Percentiles rank a stretch among this genome's conserved stretches.
phyloP scores from a whole-genome alignment of 1,139 yeast genomes.

The Arxiozyma slooffiae region DNA sequence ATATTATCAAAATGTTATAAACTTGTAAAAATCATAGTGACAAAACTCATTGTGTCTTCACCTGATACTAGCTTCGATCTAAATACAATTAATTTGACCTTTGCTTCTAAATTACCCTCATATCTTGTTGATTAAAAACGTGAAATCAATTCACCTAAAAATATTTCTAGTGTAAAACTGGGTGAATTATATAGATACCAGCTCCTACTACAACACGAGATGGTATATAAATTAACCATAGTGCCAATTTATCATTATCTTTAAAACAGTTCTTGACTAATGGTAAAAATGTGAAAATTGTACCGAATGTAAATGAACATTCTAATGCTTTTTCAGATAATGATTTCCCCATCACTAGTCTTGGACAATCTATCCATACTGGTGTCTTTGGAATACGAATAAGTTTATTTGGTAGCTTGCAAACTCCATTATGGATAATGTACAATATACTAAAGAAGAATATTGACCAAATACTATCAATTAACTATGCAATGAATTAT shows the following conservation, averaged over 20 bases:
- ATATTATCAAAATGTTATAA: slow-evolving; percentile 20
- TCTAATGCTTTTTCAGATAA: slow-evolving; percentile 68
- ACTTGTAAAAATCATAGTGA: slow-evolving; percentile 69
- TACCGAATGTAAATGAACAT: slow-evolving; percentile 57
- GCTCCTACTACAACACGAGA: slow-evolving; percentile 96
- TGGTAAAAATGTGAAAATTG: slow-evolving; percentile 61
- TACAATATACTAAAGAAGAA: slow-evolving; percentile 73
- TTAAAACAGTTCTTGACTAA: slow-evolving; percentile 48
- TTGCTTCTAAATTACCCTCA: slow-evolving; percentile 34
- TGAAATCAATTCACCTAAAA: slow-evolving; percentile 73
- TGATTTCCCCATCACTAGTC: slow-evolving; percentile 86
- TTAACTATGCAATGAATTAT: slow-evolving; percentile 79
- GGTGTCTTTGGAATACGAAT: slow-evolving; percentile 91
- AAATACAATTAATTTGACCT: slow-evolving; percentile 68
- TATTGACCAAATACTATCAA: slow-evolving; percentile 81
- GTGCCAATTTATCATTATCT: slow-evolving; percentile 23
- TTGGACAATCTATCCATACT: slow-evolving; percentile 92
- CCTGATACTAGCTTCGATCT: slow-evolving; percentile 90
- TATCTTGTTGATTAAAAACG: slow-evolving; percentile 44
- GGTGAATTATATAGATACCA: slow-evolving; percentile 92
- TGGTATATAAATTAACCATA: slow-evolving; percentile 47
- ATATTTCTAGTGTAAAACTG: slow-evolving; percentile 84
- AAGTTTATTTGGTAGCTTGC: slow-evolving; percentile 69
- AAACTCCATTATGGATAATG: slow-evolving; percentile 67
- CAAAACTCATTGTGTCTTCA: slow-evolving; percentile 79